Base-by-base conservation (phyloP, 352 stramenopile species). In the Blastocystis sp. region DNA sequence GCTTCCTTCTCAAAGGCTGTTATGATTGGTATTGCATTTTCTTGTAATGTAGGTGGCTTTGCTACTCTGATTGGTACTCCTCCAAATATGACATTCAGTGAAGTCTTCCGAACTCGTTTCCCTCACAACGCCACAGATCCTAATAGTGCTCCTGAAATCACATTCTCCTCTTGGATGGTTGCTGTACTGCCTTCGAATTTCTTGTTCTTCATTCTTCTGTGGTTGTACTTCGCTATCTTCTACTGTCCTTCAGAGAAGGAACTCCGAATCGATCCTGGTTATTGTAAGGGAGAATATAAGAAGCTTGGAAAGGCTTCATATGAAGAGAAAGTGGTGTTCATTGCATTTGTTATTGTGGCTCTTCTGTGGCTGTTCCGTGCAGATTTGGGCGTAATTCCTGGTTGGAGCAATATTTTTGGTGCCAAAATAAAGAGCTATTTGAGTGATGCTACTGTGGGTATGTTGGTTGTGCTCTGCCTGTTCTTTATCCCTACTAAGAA, bases 21-120 rank as follows among this genome's bases (percentile, higher is more conserved):
- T 7, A 83, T 83, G 71, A 83, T 83, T 43, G 71, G 71, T 11
- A 83, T 83, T 71, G 71, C 71, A 21, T 83, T 83, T 29, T 19
- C 71, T 0, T 83, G 71, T 29, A 83, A 83, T 52, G 51, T 65
- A 9, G 71, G 71, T n/a, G 71, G 71, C 19, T 69, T 83, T 43
- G 71, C 49, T 0, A 83, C 71, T 1, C 71, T 83, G 1, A 83
- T 83, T 32, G 71, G 71, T 19, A 83, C 71, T 6, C 71, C 71
- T 57, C 71, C 71, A 37, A 83, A 83, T 43, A 83, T 83, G 71
- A 69, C 37, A 19, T 83, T 83, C 71, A 46, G 29, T 19, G 12
- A 83, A 21, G 19, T 83, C 4, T 83, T 69, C 32, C 16, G 5
- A n/a, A 21, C 24, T 5, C 12, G 14, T 3, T 83, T 69, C 42